Conservation (phyloP, 345 rosid species). For the Syzygium aqueum region DNA sequence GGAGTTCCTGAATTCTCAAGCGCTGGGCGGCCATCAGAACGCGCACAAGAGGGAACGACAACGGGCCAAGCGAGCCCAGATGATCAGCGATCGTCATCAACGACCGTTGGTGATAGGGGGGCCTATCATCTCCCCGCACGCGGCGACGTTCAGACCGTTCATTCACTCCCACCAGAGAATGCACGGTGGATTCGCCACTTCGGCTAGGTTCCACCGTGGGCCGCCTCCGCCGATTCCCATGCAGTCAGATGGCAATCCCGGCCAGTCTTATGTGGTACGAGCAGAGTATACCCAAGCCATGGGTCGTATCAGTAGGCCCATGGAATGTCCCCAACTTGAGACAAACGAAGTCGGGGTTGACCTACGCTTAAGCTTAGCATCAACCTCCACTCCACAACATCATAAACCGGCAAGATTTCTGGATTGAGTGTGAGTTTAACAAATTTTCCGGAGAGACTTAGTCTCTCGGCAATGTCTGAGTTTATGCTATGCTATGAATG, state of each 20-base stretch:
- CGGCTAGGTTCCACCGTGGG: neutral
- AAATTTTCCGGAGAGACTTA: neutral
- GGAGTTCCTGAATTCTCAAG: slow-evolving; percentile 38
- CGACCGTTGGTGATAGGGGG: neutral
- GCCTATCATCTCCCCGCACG: neutral
- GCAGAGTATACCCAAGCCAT: neutral
- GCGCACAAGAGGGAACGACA: slow-evolving; percentile 49
- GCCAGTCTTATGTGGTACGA: neutral
- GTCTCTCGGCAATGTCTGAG: neutral
- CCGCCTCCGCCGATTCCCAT: neutral
- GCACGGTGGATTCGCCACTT: neutral
- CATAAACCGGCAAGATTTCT: neutral
- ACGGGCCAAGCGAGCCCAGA: slow-evolving; percentile 15
- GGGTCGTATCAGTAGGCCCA: neutral
- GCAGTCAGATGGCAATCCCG: neutral
- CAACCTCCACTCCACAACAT: neutral
- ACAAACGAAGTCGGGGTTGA: neutral
- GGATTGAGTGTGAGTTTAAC: neutral
- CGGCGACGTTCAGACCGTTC: neutral
- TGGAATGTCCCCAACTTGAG: neutral
- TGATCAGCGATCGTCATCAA: neutral
- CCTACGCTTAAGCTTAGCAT: neutral
- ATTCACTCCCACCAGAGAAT: neutral
- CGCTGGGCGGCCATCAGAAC: slow-evolving; percentile 50
- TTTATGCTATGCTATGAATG: neutral